Percentiles rank a stretch among this genome's conserved stretches.
These are phyloP conservation scores for Neostapfia colusana DNA, from an alignment of 176 grass and related monocot genomes.

Conservation along the genomic window DNA sequence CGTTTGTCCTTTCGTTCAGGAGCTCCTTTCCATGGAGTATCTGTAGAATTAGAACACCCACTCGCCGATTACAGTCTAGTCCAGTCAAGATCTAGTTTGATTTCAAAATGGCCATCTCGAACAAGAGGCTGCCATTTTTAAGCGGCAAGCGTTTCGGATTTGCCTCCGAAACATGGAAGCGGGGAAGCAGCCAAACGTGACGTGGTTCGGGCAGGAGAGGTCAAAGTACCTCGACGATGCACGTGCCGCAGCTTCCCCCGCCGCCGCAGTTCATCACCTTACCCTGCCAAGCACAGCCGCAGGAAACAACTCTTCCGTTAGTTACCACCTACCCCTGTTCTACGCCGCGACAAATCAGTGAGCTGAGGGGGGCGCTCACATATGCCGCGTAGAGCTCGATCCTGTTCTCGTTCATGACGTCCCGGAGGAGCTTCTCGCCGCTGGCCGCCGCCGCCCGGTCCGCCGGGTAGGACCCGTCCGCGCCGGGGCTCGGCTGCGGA, in stretches of 20 bases:
- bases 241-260: constrained; percentile 87
- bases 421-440: constrained; percentile 85
- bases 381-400: constrained; percentile 86
- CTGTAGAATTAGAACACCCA: constrained; percentile 44
- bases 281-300: constrained; percentile 48
- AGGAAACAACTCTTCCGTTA: neutral
- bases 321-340: neutral
- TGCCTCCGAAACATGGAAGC: no score
- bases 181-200: no score
- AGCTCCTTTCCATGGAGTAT: constrained; percentile 75
- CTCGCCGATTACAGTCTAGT: neutral
- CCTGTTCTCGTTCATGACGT: constrained; percentile 84
- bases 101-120: neutral
- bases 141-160: no score
- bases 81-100: neutral
- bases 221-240: constrained; percentile 73
- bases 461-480: constrained; percentile 64
- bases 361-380: constrained; percentile 37
- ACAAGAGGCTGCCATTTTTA: neutral
- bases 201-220: no score
- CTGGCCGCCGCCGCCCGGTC: constrained; percentile 54
- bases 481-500: constrained; percentile 58
- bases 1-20: constrained; percentile 71
- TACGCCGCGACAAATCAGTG: neutral
- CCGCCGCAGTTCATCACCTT: constrained; percentile 98